These are phyloP conservation scores for Mitragyna speciosa DNA, from an alignment of 257 asterid genomes.

Conservation along the genomic window DNA sequence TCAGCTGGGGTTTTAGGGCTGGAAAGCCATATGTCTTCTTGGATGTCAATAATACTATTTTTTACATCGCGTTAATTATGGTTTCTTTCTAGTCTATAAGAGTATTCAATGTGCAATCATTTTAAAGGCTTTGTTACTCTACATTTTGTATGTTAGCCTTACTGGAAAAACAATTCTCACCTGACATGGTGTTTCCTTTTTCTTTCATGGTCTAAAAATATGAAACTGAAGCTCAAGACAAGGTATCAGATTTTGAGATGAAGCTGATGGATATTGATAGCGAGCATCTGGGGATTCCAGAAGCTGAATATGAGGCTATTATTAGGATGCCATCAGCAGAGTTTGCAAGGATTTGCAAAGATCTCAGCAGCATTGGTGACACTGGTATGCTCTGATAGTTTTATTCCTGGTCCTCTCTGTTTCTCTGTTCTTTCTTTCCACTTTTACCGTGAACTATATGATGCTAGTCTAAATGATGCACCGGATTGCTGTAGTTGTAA, in stretches of 20 bases:
- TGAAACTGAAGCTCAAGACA: slow-evolving; percentile 36
- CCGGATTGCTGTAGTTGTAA: slow-evolving; percentile 53
- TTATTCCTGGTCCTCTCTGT: neutral
- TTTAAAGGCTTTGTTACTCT: neutral
- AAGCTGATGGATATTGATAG: slow-evolving; percentile 46
- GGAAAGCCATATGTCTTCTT: neutral
- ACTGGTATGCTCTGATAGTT: slow-evolving; percentile 19
- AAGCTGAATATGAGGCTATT: slow-evolving; percentile 39
- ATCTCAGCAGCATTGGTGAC: slow-evolving; percentile 42
- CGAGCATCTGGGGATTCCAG: slow-evolving; percentile 49
- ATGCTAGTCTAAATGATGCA: neutral
- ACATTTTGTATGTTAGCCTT: neutral
- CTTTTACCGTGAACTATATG: neutral
- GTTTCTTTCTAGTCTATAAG: neutral
- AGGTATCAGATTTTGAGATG: slow-evolving; percentile 46
- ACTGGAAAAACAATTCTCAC: neutral
- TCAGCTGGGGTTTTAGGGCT: neutral
- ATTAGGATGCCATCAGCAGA: slow-evolving; percentile 46
- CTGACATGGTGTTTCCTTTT: neutral
- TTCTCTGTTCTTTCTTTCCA: neutral
- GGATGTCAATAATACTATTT: too few relatives aligned
- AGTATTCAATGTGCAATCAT: neutral
- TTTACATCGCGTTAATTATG: neutral
- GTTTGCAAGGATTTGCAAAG: slow-evolving; percentile 41
- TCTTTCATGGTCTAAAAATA: neutral